phyloP scores from a whole-genome alignment of 495 filamentous ascomycete species.

The Aspergillus hancockii region DNA sequence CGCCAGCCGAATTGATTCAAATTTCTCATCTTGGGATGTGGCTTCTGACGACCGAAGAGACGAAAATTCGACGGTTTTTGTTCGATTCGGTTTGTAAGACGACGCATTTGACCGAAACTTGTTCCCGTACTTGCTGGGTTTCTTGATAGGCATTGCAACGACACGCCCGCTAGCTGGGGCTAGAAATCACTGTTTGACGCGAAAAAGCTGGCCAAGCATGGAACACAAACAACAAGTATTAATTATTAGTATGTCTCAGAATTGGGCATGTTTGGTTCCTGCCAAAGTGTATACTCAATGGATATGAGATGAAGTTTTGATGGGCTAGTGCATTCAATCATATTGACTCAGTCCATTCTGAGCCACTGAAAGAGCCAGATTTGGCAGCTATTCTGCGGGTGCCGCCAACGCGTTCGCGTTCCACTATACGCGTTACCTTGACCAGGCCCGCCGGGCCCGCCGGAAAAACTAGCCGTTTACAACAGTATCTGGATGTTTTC shows the following conservation, averaged over 20 bases:
- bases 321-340: conserved; percentile 28
- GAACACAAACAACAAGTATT: conserved; percentile 12
- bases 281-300: conserved; percentile 9
- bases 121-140: conserved; percentile 56
- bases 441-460: conserved; percentile 15
- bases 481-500: not conserved
- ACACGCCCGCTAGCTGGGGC: conserved; percentile 29
- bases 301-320: conserved; percentile 5
- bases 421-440: conserved; percentile 30
- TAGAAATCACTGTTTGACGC: conserved; percentile 20
- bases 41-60: conserved; percentile 75
- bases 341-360: conserved; percentile 14
- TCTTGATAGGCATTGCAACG: conserved; percentile 57
- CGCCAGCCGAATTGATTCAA: conserved; percentile 79
- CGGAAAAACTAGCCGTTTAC: conserved; percentile 36
- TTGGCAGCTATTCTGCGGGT: conserved; percentile 17
- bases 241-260: conserved; percentile 3
- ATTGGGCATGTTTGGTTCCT: conserved; percentile 12
- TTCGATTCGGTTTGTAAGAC: conserved; percentile 54
- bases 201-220: conserved; percentile 27
- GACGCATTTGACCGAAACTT: conserved; percentile 52
- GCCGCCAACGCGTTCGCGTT: conserved; percentile 43
- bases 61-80: conserved; percentile 76
- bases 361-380: conserved; percentile 15
- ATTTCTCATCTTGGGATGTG: conserved; percentile 82